A percentile compares a stretch with the other conserved stretches of the same genome.
Evolutionary conservation across 1,139 yeast species (phyloP).

Genomic region (Blastobotrys indianensis): DNA sequence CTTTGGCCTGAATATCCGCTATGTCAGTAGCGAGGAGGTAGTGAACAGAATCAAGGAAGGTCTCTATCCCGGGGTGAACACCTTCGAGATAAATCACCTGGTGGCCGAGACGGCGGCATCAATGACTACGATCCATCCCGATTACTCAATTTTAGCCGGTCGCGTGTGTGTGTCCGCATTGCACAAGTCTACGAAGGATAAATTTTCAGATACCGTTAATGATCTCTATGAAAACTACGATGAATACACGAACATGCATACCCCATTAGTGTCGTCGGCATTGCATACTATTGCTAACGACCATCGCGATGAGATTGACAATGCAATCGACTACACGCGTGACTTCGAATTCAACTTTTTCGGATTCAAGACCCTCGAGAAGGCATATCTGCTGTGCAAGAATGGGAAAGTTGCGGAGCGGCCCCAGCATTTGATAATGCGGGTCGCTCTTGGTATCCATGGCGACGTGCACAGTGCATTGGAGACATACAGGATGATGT

Average conservation of each 20-base stretch:
- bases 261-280: constrained; percentile 80
- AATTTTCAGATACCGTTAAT: constrained; percentile 71
- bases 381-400: constrained; percentile 69
- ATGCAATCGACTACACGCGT: constrained; percentile 77
- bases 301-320: constrained; percentile 65
- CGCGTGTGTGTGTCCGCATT: constrained; percentile 87
- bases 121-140: constrained; percentile 96
- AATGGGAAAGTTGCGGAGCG: constrained; percentile 77
- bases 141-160: constrained; percentile 90
- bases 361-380: constrained; percentile 82
- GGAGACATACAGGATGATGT: constrained; percentile 82
- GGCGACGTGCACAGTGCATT: constrained; percentile 68
- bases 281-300: constrained; percentile 57
- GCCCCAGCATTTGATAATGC: constrained; percentile 85
- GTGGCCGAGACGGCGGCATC: constrained; percentile 98
- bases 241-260: constrained; percentile 70
- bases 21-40: constrained; percentile 64
- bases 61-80: constrained; percentile 93
- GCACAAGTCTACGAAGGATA: constrained; percentile 90
- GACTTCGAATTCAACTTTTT: constrained; percentile 79
- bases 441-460: constrained; percentile 86
- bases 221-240: constrained; percentile 43
- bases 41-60: constrained; percentile 71
- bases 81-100: constrained; percentile 83
- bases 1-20: constrained; percentile 60